Conservation (phyloP, 148 eudicot genomes). For the Camellia japonica region DNA sequence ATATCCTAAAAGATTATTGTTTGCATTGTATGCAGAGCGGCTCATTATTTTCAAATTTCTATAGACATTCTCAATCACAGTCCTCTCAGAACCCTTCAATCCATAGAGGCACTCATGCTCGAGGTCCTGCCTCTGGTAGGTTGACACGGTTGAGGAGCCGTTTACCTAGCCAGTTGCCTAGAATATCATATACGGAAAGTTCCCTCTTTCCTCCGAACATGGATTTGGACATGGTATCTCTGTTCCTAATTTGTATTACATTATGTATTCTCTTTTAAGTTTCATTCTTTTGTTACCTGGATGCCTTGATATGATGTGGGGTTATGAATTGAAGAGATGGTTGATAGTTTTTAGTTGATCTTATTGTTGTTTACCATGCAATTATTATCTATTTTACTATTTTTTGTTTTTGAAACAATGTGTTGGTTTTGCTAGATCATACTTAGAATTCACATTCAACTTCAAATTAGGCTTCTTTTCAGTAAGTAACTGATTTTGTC, state of each 20-base stretch:
- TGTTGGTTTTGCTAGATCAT: background rate
- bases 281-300: background rate
- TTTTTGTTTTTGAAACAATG: background rate
- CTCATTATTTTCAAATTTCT: slow-evolving; percentile 18
- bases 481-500: background rate
- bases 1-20: slow-evolving; percentile 1
- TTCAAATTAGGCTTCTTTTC: slow-evolving; percentile 5
- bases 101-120: slow-evolving; percentile 45
- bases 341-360: slow-evolving; percentile 4
- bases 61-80: slow-evolving; percentile 36
- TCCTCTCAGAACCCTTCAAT: slow-evolving; percentile 35
- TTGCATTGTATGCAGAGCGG: slow-evolving; percentile 35
- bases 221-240: slow-evolving; percentile 82
- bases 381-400: background rate
- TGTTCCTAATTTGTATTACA: background rate
- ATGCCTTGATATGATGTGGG: background rate
- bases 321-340: slow-evolving; percentile 1
- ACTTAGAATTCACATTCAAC: background rate
- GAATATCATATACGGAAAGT: slow-evolving; percentile 30
- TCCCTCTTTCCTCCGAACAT: slow-evolving; percentile 55
- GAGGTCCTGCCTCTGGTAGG: slow-evolving; percentile 40
- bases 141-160: slow-evolving; percentile 54
- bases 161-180: slow-evolving; percentile 41
- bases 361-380: background rate
- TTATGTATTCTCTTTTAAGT: background rate